phyloP scores from a whole-genome alignment of 345 rosid species.

The Combretum micranthum region DNA sequence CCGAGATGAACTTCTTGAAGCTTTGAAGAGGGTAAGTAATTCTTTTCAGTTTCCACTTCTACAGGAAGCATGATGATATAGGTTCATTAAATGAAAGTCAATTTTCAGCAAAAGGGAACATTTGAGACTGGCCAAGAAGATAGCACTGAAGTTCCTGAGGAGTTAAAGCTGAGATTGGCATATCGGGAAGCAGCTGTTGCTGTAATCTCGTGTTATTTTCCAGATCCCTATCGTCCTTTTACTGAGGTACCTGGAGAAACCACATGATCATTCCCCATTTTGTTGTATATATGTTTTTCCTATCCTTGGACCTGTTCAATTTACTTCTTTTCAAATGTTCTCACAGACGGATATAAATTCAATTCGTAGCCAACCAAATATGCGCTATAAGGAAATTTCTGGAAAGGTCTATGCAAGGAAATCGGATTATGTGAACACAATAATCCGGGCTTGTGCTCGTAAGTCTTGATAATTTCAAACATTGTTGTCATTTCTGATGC shows the following conservation, averaged over 20 bases:
- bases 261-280: no score
- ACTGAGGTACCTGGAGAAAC: slow-evolving; percentile 39
- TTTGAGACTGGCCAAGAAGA: slow-evolving; percentile 97
- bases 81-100: background rate
- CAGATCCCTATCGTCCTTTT: slow-evolving; percentile 69
- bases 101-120: slow-evolving; percentile 86
- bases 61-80: background rate
- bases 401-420: slow-evolving; percentile 71
- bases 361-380: slow-evolving; percentile 63
- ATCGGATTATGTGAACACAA: slow-evolving; percentile 68
- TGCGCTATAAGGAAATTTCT: slow-evolving; percentile 48
- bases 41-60: slow-evolving; percentile 6
- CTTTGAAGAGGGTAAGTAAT: slow-evolving; percentile 70
- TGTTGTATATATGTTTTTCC: slow-evolving; percentile 5
- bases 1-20: slow-evolving; percentile 83
- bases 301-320: slow-evolving; percentile 7
- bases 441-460: slow-evolving; percentile 90
- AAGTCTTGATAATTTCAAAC: slow-evolving; percentile 26
- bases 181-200: slow-evolving; percentile 96
- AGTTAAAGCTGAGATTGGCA: slow-evolving; percentile 76
- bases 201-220: slow-evolving; percentile 81
- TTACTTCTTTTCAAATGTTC: slow-evolving; percentile 11
- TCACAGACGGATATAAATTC: slow-evolving; percentile 84
- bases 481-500: background rate
- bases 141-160: slow-evolving; percentile 74